Conservation (phyloP, 805 yeast species). For the Candida namnaoensis region DNA sequence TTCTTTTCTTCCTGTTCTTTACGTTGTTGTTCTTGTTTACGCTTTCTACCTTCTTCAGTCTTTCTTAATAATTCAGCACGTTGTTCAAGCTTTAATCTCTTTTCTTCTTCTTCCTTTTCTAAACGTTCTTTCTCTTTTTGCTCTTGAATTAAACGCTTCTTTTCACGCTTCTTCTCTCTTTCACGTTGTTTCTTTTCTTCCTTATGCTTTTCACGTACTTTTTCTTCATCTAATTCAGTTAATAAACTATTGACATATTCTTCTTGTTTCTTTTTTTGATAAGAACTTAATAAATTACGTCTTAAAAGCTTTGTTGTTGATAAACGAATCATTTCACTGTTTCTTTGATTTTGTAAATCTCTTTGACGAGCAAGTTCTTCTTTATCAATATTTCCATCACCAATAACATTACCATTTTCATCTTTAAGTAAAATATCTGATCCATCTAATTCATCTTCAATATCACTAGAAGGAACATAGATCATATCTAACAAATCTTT, state of each 20-base stretch:
- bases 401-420: constrained; percentile 20
- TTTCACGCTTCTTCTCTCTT: constrained; percentile 64
- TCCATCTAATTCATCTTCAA: background rate
- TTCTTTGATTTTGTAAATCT: constrained; percentile 30
- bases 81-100: constrained; percentile 26
- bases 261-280: constrained; percentile 72
- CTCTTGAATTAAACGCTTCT: constrained; percentile 50
- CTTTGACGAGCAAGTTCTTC: constrained; percentile 10
- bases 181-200: constrained; percentile 49
- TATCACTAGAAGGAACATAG: background rate
- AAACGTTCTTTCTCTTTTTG: constrained; percentile 46
- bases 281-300: constrained; percentile 64
- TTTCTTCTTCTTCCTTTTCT: constrained; percentile 32
- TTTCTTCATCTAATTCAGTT: constrained; percentile 66
- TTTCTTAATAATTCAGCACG: constrained; percentile 30
- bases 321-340: constrained; percentile 64
- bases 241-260: constrained; percentile 56
- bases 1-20: constrained; percentile 28
- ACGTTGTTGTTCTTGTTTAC: constrained; percentile 28
- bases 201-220: constrained; percentile 50
- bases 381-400: no score
- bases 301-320: constrained; percentile 75
- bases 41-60: constrained; percentile 31
- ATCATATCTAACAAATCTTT: background rate
- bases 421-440: constrained; percentile 6